Conservation (phyloP, 371 early-diverging fungal species). For the Lichtheimia hyalospora region DNA sequence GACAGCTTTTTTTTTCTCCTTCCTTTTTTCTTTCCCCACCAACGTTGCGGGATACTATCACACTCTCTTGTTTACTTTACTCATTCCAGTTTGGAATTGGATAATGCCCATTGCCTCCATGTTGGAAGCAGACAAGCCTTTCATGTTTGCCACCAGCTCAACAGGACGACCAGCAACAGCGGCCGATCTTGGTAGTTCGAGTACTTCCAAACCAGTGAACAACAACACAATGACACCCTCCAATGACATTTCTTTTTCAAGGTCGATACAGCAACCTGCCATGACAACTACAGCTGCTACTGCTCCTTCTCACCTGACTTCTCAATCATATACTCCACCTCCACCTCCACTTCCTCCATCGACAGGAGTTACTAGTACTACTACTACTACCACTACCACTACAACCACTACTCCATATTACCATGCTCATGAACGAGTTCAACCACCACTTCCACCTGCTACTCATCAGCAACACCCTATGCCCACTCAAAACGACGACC, state of each 20-base stretch:
- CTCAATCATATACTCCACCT: slow-evolving; percentile 2
- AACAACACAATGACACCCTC: background rate
- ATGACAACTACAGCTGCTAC: background rate
- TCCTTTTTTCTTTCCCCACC: no score
- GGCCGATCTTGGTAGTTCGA: slow-evolving; percentile 5
- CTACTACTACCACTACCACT: background rate
- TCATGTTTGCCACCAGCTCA: slow-evolving; percentile 18
- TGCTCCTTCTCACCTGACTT: background rate
- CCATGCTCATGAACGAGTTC: slow-evolving; percentile 6
- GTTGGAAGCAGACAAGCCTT: slow-evolving; percentile 27
- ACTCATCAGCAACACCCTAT: background rate
- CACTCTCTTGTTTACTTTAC: no score
- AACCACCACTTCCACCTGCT: background rate
- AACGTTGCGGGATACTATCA: no score
- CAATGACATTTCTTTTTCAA: background rate
- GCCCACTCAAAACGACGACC: slow-evolving; percentile 8
- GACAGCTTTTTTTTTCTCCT: no score
- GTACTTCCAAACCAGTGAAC: slow-evolving; percentile 6
- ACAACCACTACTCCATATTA: slow-evolving; percentile 1
- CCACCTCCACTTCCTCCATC: slow-evolving; percentile 2
- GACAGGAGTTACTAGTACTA: background rate
- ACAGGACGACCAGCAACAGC: slow-evolving; percentile 26
- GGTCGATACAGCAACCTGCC: slow-evolving; percentile 3
- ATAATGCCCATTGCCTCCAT: slow-evolving; percentile 29
- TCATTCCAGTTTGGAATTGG: background rate